Base-by-base conservation (phyloP, 805 yeast genomes). In the Kodamaea kaohsiungensis region DNA sequence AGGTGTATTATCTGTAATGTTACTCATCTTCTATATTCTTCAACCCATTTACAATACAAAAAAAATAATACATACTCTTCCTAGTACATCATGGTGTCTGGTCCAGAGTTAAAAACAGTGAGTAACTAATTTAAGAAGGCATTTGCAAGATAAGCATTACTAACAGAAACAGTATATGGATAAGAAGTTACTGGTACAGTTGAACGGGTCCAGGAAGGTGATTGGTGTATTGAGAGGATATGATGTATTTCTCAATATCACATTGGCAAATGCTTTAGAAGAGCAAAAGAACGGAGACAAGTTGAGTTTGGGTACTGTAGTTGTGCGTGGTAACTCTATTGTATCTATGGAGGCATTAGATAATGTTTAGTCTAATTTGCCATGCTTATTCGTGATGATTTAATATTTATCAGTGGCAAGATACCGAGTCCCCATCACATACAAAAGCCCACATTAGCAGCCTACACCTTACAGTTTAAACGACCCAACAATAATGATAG, bases 181-280 rank as follows among this genome's bases (percentile, higher is more conserved):
- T 65, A 89, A 89, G 70, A 82, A 83, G 62, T 78, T 93, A 25
- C 76, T 84, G 12, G 74, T 93, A 15, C 88, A 87, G 59, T 77
- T 93, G 56, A 91, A 90, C 67, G 96, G 96, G 1, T 73, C 88
- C 12, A 78, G 98, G 49, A 82, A 81, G 60, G 83, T 93, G 1
- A 81, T 83, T n/a, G 98, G 98, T 1, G 81, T 82, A 10, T 78
- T 93, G 52, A 77, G 89, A 62, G 98, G 98, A 1, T 93, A 85
- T 67, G 98, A 93, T 66, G 82, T 84, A 65, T 88, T 88, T 64
- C 66, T 89, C 61, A 89, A 89, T 63, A 71, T 88, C 19, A 90
- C 89, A 0, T 66, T 89, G 38, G 89, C 85, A 46, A 88, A 86
- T 49, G 90, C 91, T 1, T 76, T 84, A 13, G 95, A 88, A 65